phyloP scores from a whole-genome alignment of 2,329 filamentous ascomycete genomes.

The Apiospora rasikravindrae region DNA sequence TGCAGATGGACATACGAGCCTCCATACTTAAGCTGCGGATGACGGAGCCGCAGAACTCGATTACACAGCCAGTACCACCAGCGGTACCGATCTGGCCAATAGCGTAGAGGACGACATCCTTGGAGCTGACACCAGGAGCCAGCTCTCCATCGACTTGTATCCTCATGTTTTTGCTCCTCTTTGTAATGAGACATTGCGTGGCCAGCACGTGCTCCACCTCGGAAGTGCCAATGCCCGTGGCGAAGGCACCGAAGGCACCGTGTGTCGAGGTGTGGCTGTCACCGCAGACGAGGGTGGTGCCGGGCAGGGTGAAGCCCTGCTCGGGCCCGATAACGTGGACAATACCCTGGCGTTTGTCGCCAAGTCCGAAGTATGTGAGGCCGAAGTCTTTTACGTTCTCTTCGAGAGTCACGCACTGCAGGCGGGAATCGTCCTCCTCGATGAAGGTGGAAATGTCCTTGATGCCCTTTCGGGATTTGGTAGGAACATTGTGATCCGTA shows the following conservation, averaged over 20 bases:
- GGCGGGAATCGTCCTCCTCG: constrained; percentile 89
- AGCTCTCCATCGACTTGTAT: constrained; percentile 93
- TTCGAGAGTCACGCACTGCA: constrained; percentile 94
- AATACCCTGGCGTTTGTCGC: constrained; percentile 96
- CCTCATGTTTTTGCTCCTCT: constrained; percentile 98
- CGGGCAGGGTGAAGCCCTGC: constrained; percentile 97
- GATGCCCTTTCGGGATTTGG: constrained; percentile 85
- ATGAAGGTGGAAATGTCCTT: constrained; percentile 95
- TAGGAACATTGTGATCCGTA: constrained; percentile 97
- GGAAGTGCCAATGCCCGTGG: constrained; percentile 96
- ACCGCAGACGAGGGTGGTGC: constrained; percentile 95
- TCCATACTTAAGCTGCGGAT: constrained; percentile 92
- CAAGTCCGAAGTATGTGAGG: constrained; percentile 95
- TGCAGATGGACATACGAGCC: constrained; percentile 98
- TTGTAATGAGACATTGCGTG: constrained; percentile 93
- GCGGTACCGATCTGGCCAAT: constrained; percentile 96
- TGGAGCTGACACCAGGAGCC: constrained; percentile 89
- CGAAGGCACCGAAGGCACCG: constrained; percentile 92
- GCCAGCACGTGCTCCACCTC: constrained; percentile 98
- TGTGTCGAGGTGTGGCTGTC: constrained; percentile 99
- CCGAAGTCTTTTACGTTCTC: constrained; percentile 97
- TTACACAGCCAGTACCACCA: constrained; percentile 91
- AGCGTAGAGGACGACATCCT: constrained; percentile 91
- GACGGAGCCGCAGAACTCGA: constrained; percentile 96
- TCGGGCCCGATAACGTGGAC: constrained; percentile 98